Evolutionary conservation across 73 alveolate genomes (phyloP).

Genomic region (Stentor coeruleus): DNA sequence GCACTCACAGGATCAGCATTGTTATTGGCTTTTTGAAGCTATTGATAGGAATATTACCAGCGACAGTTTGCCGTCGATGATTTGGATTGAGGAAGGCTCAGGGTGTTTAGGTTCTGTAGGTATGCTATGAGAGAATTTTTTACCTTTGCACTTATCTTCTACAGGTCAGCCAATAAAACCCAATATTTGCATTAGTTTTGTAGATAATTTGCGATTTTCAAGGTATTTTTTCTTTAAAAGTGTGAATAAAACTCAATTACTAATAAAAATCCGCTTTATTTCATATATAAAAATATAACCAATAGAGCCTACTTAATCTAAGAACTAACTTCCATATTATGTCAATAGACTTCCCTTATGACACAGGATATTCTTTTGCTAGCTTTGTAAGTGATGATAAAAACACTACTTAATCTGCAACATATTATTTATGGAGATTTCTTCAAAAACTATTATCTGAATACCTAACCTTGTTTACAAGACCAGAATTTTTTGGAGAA

Average conservation of each 20-base stretch:
- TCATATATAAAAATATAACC: too few species aligned
- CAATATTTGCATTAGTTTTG: too few species aligned
- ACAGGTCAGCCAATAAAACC: not conserved
- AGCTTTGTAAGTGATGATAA: not conserved
- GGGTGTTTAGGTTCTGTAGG: constrained; percentile 73
- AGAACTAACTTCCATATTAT: constrained; percentile 45
- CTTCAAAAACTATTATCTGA: constrained; percentile 42
- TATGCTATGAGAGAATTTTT: constrained; percentile 63
- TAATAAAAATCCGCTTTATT: too few species aligned
- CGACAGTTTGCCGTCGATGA: constrained; percentile 28
- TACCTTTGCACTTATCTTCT: constrained; percentile 45
- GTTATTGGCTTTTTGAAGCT: constrained; percentile 20
- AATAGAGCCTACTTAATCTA: too few species aligned
- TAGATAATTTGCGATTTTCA: too few species aligned
- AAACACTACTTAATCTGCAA: not conserved
- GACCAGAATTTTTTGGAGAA: constrained; percentile 77
- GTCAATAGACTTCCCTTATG: constrained; percentile 51
- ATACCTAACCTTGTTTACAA: constrained; percentile 29
- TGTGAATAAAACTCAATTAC: too few species aligned
- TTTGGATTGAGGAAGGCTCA: constrained; percentile 89
- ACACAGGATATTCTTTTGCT: constrained; percentile 48
- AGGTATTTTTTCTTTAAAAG: too few species aligned
- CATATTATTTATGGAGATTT: constrained; percentile 31
- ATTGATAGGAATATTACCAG: not conserved
- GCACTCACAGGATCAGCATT: constrained; percentile 21